A percentile compares a stretch with the other conserved stretches of the same genome.
Conservation (phyloP, 2,329 filamentous ascomycete species). For the Trichoderma sp. region DNA sequence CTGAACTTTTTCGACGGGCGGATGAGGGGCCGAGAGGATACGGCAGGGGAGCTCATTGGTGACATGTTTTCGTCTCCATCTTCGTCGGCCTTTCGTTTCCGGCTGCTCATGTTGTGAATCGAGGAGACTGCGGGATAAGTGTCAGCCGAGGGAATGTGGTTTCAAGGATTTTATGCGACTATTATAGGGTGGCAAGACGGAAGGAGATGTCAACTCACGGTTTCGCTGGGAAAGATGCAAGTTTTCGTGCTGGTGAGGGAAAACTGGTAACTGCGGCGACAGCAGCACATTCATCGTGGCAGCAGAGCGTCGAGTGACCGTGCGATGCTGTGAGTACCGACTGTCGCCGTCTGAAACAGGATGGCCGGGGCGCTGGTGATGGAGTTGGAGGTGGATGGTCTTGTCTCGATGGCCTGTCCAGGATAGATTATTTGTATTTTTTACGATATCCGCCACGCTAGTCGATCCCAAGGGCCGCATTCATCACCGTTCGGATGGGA, state of each 20-base stretch:
- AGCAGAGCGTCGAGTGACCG: not conserved
- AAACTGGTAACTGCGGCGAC: constrained; percentile 62
- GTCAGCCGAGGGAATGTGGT: constrained; percentile 2
- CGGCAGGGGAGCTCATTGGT: constrained; percentile 78
- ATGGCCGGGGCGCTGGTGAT: constrained; percentile 8
- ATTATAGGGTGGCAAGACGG: not conserved
- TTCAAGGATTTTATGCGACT: not conserved
- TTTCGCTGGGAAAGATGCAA: constrained; percentile 57
- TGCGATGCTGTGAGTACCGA: constrained; percentile 12
- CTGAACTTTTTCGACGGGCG: constrained; percentile 67
- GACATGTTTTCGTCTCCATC: constrained; percentile 88
- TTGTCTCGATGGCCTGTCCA: not conserved
- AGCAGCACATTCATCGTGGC: constrained; percentile 65
- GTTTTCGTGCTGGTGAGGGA: constrained; percentile 62
- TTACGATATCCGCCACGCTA: not conserved
- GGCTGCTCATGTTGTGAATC: constrained; percentile 57
- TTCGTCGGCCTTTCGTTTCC: constrained; percentile 86
- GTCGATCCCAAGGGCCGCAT: constrained; percentile 8
- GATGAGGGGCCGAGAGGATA: constrained; percentile 68
- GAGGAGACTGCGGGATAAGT: constrained; percentile 44
- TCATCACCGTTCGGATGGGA: constrained; percentile 14
- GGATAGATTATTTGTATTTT: not conserved
- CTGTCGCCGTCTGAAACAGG: constrained; percentile 16
- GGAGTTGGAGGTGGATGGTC: not conserved
- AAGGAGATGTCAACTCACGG: constrained; percentile 49